These are phyloP conservation scores for Halophytophthora polymorphica DNA, from an alignment of 352 stramenopile genomes.

Conservation along the genomic window DNA sequence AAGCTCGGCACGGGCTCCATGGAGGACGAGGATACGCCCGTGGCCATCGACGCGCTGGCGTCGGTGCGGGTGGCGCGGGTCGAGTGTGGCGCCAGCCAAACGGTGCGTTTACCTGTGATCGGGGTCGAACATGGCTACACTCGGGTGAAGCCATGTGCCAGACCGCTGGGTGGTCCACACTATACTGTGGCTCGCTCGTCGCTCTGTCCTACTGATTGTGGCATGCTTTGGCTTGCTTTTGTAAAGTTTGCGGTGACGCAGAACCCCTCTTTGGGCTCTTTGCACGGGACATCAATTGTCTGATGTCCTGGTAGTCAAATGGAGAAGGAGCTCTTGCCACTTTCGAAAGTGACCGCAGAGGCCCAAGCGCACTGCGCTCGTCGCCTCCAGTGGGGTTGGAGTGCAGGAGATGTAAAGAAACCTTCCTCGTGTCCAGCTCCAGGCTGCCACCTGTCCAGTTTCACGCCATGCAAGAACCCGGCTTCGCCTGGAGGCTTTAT, in stretches of 20 bases:
- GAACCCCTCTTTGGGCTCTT: conserved; percentile 29
- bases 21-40: conserved; percentile 51
- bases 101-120: conserved; percentile 30
- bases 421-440: too few relatives aligned
- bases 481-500: too few relatives aligned
- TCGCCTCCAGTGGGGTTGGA: too few relatives aligned
- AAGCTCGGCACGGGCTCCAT: conserved; percentile 64
- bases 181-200: not conserved
- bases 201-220: not conserved
- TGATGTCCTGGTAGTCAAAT: too few relatives aligned
- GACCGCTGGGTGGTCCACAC: too few relatives aligned
- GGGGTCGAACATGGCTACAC: conserved; percentile 8
- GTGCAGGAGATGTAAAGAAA: too few relatives aligned
- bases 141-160: not conserved
- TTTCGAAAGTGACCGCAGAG: too few relatives aligned
- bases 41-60: conserved; percentile 46
- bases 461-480: too few relatives aligned
- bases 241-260: conserved; percentile 41
- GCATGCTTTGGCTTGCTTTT: too few relatives aligned
- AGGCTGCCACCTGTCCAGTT: too few relatives aligned
- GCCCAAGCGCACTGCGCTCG: too few relatives aligned
- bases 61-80: conserved; percentile 56
- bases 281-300: not conserved
- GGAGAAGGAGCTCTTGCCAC: too few relatives aligned
- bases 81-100: conserved; percentile 55